Evolutionary conservation across 2,329 filamentous ascomycete genomes (phyloP), one percentile per base, ranked within the genome.

Genomic region (Calonectria naviculata): DNA sequence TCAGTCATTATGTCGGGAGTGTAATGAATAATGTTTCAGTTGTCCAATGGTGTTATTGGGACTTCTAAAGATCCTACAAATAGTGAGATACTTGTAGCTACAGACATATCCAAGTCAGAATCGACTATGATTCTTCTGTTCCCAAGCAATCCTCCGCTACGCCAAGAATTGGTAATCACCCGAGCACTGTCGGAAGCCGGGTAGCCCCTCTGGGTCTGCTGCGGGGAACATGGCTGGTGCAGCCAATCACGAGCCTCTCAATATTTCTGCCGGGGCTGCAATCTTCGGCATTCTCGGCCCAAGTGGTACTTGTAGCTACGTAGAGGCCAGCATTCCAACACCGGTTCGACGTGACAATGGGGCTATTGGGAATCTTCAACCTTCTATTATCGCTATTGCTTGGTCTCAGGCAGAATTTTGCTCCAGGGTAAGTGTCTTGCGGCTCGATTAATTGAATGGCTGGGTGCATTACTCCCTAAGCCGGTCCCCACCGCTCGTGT

Each of bases 171-270:
- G 21, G 31, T 61, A 41, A 41, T 36, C 52, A 47, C 19, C 47
- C 61, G 49, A 66, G 29, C n/a, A 44, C 10, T n/a, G 56, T 70
- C 68, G 68, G 68, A 62, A 63, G 60, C 54, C 63, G 68, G 68
- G 49, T 38, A 29, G 13, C 52, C 52, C 52, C 52, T 58, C 36
- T 19, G 0, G n/a, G 19, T 8, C 19, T 58, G 24, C 52, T 58
- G 52, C 52, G 52, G 63, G 68, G 56, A 41, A 62, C 12, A 6
- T 2, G 1, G 21, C 5, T 2, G 2, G 6, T 3, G 5, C 19
- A 38, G 21, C 68, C 68, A 70, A 70, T 68, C n/a, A 56, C 13
- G 42, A 26, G 15, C n/a, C 8, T 7, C 13, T 6, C 10, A 49
- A 41, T 29, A 46, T 56, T 41, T 38, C 13, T 38, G 34, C 52